Percentiles rank a stretch among this genome's conserved stretches.
phyloP scores from a whole-genome alignment of 1,139 yeast genomes.

The Hyphopichia buzzinii region DNA sequence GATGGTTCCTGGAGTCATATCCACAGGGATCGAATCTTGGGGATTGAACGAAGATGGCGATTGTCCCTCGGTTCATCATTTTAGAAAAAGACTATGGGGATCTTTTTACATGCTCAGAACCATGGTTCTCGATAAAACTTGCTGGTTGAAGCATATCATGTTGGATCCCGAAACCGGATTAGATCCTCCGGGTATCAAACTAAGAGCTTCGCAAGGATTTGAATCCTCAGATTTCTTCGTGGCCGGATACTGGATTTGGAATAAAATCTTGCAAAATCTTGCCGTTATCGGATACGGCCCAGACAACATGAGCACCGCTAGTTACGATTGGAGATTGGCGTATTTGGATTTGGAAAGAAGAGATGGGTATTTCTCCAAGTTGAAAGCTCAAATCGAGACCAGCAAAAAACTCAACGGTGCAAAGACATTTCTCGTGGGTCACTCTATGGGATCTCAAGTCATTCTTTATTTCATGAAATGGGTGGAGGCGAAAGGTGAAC shows the following conservation, averaged over 20 bases:
- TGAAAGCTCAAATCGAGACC: slow-evolving; percentile 71
- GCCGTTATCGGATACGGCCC: slow-evolving; percentile 95
- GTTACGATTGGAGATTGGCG: slow-evolving; percentile 95
- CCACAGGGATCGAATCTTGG: slow-evolving; percentile 96
- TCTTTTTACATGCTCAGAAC: slow-evolving; percentile 92
- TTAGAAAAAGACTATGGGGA: slow-evolving; percentile 93
- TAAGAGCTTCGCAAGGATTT: slow-evolving; percentile 93
- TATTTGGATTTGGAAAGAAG: slow-evolving; percentile 84
- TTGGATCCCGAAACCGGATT: slow-evolving; percentile 88
- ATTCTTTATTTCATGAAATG: slow-evolving; percentile 86
- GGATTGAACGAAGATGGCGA: slow-evolving; percentile 57
- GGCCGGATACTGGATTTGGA: slow-evolving; percentile 99
- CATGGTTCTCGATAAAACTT: slow-evolving; percentile 85
- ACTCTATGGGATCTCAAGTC: slow-evolving; percentile 95
- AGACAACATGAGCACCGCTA: slow-evolving; percentile 82
- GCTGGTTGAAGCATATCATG: slow-evolving; percentile 92
- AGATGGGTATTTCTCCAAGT: slow-evolving; percentile 77
- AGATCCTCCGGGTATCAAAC: slow-evolving; percentile 78
- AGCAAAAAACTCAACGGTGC: slow-evolving; percentile 51
- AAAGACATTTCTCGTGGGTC: slow-evolving; percentile 80
- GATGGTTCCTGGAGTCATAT: slow-evolving; percentile 93
- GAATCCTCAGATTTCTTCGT: slow-evolving; percentile 96
- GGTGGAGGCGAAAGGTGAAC: slow-evolving; percentile 85
- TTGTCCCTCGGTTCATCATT: slow-evolving; percentile 82
- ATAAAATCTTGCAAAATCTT: slow-evolving; percentile 84